Base-by-base conservation (phyloP, 495 filamentous ascomycete genomes). In the Hyaloscypha variabilis region DNA sequence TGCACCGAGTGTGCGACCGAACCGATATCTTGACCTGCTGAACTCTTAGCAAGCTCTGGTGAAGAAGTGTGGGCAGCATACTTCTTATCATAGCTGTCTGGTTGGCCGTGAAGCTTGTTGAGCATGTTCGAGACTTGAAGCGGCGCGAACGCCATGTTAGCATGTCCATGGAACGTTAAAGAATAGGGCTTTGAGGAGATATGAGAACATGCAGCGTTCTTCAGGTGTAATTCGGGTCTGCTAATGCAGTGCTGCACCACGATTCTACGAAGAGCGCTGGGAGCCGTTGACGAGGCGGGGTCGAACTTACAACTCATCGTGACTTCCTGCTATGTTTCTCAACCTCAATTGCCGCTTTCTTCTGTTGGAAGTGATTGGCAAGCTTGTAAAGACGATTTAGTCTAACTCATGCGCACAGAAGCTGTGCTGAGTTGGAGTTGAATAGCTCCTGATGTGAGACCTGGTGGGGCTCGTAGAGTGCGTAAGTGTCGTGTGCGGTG, bases 31-130 rank as follows among this genome's bases (percentile, higher is more conserved):
- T 59, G 91, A 81, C 78, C 93, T 96, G 67, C 62, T 59, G 24
- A 30, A 2, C 28, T n/a, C 56, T 67, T 46, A 70, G 70, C 25
- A 51, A 4, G 29, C 10, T 57, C 19, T 49, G n/a, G n/a, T 54
- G 1, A 2, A 11, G 3, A 19, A 51, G 29, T 36, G 26, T 21
- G 36, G 54, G 53, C 23, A 26, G 36, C 62, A 39, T 75, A 97
- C 92, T 99, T 99, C 78, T 93, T 97, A 77, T 98, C 95, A 80
- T 99, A 99, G 81, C 90, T 97, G 72, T 96, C 91, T 60, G 95
- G 95, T 82, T 99, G 95, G 72, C 94, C 94, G 67, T 94, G 92
- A 70, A 99, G 90, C 86, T 96, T 96, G 81, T 94, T 97, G 71
- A 99, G 84, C 91, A 98, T 97, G 59, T 68, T 70, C 49, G 70